Base-by-base conservation (phyloP, 441 rosid genomes). In the Arabidopsis hybrid region DNA sequence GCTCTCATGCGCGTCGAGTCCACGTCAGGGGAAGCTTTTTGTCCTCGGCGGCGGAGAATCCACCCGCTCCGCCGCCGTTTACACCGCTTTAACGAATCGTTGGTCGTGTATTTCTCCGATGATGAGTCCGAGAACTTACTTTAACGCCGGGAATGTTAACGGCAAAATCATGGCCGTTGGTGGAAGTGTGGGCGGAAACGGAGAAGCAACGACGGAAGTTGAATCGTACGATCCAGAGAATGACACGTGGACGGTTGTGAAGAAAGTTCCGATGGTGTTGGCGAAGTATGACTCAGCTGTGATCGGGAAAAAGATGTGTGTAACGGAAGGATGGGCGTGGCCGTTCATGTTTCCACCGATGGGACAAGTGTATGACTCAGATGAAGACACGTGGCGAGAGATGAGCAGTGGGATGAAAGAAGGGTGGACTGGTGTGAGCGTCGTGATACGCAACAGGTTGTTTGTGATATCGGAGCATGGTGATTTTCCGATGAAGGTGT, bases 241-340 rank as follows among this genome's bases (percentile, higher is more conserved):
- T 2, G 89, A 87, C 77, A 75, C 77, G 77, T 90, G 96, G 96
- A 60, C 42, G 18, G 65, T 1, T 39, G 0, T 60, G 4, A 42
- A 1, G 32, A 80, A 69, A 7, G 60, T 90, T 66, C 74, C 77
- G n/a, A 62, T 35, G 42, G 86, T 82, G 13, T 60, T 88, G 2
- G 83, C 84, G 3, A 81, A 82, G 83, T 90, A 90, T 75, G 93
- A 90, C 59, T 87, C 96, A 0, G 91, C 91, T 9, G 89, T 87
- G 80, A 29, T 87, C 1, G 85, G 85, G 17, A 60, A 53, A 18
- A 78, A 60, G 73, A 65, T 88, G 84, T 82, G 83, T 21, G 85
- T 88, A 29, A 87, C 91, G 3, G 91, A 90, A 53, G 96, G 96
- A 5, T 90, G 96, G 93, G 84, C 86, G 43, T 90, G 96, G 96